These are phyloP conservation scores for Alternaria sp. DNA, from an alignment of 2,329 filamentous ascomycete species.

Conservation along the genomic window DNA sequence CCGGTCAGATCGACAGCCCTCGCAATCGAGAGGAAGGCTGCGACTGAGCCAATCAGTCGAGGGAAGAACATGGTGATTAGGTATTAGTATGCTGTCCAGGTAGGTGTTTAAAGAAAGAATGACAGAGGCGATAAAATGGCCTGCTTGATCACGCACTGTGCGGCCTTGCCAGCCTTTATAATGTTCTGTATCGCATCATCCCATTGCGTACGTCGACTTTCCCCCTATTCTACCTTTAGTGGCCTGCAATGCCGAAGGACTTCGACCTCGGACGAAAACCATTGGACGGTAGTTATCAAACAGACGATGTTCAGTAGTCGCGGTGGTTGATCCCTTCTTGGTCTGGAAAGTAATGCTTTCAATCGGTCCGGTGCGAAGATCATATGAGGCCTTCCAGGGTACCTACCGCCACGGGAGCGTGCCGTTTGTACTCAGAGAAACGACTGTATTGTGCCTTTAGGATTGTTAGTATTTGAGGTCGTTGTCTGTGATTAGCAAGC, in stretches of 20 bases:
- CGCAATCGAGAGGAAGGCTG: constrained; percentile 35
- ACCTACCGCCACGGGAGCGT: constrained; percentile 5
- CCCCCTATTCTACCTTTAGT: constrained; percentile 15
- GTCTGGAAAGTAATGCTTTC: constrained; percentile 17
- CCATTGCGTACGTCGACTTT: not conserved
- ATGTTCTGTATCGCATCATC: not conserved
- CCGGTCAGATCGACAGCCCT: constrained; percentile 43
- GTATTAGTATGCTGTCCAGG: constrained; percentile 13
- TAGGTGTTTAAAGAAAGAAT: constrained; percentile 18
- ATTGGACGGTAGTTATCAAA: constrained; percentile 10
- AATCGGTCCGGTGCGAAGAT: constrained; percentile 10
- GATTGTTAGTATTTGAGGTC: not conserved
- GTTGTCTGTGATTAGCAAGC: not conserved
- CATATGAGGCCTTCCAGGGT: constrained; percentile 7
- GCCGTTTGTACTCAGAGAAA: not conserved
- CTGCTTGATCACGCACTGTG: constrained; percentile 17
- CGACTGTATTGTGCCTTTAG: not conserved
- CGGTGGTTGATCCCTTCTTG: constrained; percentile 24
- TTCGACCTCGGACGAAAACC: constrained; percentile 9
- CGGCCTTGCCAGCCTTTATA: constrained; percentile 20
- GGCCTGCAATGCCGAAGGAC: constrained; percentile 3
- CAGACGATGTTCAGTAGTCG: constrained; percentile 17
- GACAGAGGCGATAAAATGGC: constrained; percentile 26
- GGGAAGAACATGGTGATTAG: constrained; percentile 36
- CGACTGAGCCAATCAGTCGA: constrained; percentile 30